These are phyloP conservation scores for Purshia tridentata DNA, from an alignment of 306 rosid species.

Conservation along the genomic window DNA sequence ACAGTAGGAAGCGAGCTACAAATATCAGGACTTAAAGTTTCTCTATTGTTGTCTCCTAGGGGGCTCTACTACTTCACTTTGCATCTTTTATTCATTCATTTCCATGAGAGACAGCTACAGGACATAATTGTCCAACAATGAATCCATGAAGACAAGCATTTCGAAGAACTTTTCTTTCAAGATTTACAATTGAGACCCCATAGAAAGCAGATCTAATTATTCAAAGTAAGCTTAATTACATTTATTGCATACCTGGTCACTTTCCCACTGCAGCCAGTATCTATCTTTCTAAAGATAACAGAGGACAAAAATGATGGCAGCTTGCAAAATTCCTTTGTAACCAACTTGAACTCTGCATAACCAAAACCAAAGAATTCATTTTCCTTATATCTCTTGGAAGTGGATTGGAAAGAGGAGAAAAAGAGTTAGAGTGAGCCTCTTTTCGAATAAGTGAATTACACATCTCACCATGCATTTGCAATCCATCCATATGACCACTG, in stretches of 20 bases:
- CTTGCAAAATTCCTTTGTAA: conserved; percentile 91
- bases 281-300: conserved; percentile 76
- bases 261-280: conserved; percentile 57
- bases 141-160: conserved; percentile 4
- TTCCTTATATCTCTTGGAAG: not conserved
- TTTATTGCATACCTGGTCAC: conserved; percentile 62
- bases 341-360: conserved; percentile 52
- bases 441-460: not conserved
- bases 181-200: not conserved
- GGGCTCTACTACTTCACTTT: not conserved
- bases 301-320: conserved; percentile 76
- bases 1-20: not conserved
- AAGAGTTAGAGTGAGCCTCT: not conserved
- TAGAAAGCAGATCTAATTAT: not conserved
- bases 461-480: conserved; percentile 64
- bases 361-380: not conserved
- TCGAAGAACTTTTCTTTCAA: not conserved
- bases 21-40: not conserved
- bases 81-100: not conserved
- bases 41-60: not conserved
- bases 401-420: not conserved
- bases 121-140: not conserved
- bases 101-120: not conserved
- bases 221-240: not conserved
- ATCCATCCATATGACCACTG: conserved; percentile 55